Base-by-base conservation (phyloP, 2,329 filamentous ascomycete genomes). In the Aspergillus niger region DNA sequence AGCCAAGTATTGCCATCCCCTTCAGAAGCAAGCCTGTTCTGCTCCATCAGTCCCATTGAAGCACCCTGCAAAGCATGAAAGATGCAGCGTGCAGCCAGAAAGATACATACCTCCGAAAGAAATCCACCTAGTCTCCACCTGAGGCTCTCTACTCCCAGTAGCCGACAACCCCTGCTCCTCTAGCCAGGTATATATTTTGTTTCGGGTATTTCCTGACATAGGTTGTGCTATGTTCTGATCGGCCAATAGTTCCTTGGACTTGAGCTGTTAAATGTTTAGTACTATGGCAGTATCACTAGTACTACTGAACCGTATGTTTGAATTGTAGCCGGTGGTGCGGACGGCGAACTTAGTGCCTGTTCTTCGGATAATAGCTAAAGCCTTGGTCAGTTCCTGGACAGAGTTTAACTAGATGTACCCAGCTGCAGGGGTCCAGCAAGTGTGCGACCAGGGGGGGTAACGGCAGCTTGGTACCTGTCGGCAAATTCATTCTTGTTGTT, bases 281-380 rank as follows among this genome's bases (percentile, higher is more conserved):
- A 55, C 53, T 11, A 55, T 13, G 22, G 53, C 39, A 8, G 26
- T 36, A 17, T 36, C 17, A 24, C 13, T 39, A 24, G 53, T 39
- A 55, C 53, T 47, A 44, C 53, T 55, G 24, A 55, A 55, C n/a
- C 53, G 26, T 4, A 38, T 24, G 8, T 55, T 55, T 1, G 53
- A 39, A 24, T 55, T 55, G 53, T 55, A 39, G 53, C 53, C 53
- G 53, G 53, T 55, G 53, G 53, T 55, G 24, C 53, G 53, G 41
- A 55, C 17, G 24, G 53, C 53, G 39, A 55, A 55, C 39, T 55
- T 55, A 39, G 53, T 32, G 39, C 39, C 53, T 2, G 39, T 55
- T 8, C 15, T 47, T 28, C 17, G 24, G 8, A 55, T 15, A 20
- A 55, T 47, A 26, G 39, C 24, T n/a, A 55, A 24, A 6, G 53